phyloP scores from a whole-genome alignment of 345 rosid species.

The Aethionema arabicum region DNA sequence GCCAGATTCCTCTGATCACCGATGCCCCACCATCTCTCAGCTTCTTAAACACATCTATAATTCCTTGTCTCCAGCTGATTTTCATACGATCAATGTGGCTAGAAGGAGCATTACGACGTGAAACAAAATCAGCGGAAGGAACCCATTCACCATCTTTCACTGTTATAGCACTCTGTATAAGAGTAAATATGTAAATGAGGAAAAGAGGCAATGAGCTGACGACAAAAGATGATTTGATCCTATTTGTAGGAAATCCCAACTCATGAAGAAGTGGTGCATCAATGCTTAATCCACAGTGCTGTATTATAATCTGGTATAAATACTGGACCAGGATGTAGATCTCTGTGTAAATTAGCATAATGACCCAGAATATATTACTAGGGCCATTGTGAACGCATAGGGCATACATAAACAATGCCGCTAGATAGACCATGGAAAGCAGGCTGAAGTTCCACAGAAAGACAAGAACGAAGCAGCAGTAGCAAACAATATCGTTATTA shows the following conservation, averaged over 20 bases:
- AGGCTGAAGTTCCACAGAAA: conserved; percentile 97
- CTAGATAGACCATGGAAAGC: conserved; percentile 89
- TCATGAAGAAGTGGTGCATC: conserved; percentile 58
- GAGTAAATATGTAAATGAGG: conserved; percentile 85
- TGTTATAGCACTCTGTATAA: conserved; percentile 89
- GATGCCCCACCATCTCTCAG: conserved; percentile 49
- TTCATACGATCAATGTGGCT: conserved; percentile 50
- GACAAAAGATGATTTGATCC: conserved; percentile 82
- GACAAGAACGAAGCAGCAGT: conserved; percentile 79
- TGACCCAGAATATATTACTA: conserved; percentile 77
- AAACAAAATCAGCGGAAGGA: conserved; percentile 52
- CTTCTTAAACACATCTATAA: conserved; percentile 41
- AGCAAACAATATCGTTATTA: conserved; percentile 84
- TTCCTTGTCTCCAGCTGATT: conserved; percentile 57
- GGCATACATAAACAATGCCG: conserved; percentile 90
- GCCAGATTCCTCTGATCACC: conserved; percentile 56
- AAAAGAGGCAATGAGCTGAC: conserved; percentile 84
- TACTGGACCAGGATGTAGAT: conserved; percentile 75
- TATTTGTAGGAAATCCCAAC: conserved; percentile 80
- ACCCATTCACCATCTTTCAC: conserved; percentile 95
- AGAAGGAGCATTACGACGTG: conserved; percentile 42
- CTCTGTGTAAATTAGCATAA: conserved; percentile 89
- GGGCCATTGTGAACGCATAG: conserved; percentile 88
- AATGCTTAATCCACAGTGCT: conserved; percentile 73
- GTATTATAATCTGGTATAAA: conserved; percentile 90